Evolutionary conservation across 768 basidiomycete species (phyloP).

Genomic region (Krasilnikovozyma curviuscula): DNA sequence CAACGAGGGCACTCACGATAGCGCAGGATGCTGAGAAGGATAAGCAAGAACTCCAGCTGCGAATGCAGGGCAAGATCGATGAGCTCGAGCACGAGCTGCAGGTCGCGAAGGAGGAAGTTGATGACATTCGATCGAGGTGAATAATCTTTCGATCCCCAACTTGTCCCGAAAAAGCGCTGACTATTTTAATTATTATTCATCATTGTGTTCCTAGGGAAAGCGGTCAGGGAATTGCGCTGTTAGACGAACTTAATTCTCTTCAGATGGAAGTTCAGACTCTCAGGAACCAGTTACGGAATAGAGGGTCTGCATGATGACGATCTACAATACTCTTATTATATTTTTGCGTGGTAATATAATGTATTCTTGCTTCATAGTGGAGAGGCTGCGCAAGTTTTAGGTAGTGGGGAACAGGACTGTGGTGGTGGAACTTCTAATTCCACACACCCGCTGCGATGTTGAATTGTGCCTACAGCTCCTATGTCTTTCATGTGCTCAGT

Average conservation of each 20-base stretch:
- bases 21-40: too few species aligned
- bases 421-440: too few species aligned
- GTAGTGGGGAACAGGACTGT: too few species aligned
- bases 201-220: constrained; percentile 42
- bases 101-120: constrained; percentile 42
- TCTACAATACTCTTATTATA: too few species aligned
- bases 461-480: too few species aligned
- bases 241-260: constrained; percentile 71
- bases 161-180: too few species aligned
- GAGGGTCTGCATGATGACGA: too few species aligned
- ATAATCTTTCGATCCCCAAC: background rate
- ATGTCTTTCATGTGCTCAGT: too few species aligned
- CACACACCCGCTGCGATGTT: too few species aligned
- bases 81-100: constrained; percentile 47
- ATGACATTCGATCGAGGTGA: constrained; percentile 23
- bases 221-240: constrained; percentile 56
- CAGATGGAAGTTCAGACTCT: constrained; percentile 36
- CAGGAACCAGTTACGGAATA: constrained; percentile 3
- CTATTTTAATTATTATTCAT: background rate
- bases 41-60: constrained; percentile 23
- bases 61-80: constrained; percentile 20
- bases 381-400: too few species aligned
- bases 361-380: too few species aligned
- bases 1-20: constrained; percentile 50
- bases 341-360: too few species aligned